These are phyloP conservation scores for Saturnispora hagleri DNA, from an alignment of 805 yeast genomes.

Conservation along the genomic window DNA sequence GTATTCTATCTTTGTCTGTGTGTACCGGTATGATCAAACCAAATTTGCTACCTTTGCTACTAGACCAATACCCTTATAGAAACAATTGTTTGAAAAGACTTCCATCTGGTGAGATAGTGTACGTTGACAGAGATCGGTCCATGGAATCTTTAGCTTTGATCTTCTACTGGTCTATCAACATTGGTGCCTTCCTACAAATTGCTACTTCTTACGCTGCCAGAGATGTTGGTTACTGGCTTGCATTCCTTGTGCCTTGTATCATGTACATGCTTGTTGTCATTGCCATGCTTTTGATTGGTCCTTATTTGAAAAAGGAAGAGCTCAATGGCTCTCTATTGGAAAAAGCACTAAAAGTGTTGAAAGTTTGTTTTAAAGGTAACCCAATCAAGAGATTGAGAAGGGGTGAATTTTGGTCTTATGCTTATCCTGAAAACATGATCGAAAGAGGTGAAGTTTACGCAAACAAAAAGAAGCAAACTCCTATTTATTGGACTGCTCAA, in stretches of 20 bases:
- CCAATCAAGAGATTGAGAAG: constrained; percentile 33
- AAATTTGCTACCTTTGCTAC: constrained; percentile 39
- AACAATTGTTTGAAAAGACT: constrained; percentile 50
- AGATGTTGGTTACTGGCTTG: constrained; percentile 46
- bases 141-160: constrained; percentile 33
- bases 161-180: constrained; percentile 47
- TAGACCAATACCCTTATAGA: constrained; percentile 57
- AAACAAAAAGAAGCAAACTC: constrained; percentile 21
- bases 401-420: constrained; percentile 42
- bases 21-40: constrained; percentile 52
- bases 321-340: constrained; percentile 41
- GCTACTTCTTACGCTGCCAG: constrained; percentile 45
- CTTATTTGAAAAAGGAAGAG: constrained; percentile 26
- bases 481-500: constrained; percentile 34
- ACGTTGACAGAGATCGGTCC: constrained; percentile 39
- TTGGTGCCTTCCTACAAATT: constrained; percentile 45
- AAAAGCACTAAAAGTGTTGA: constrained; percentile 33
- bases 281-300: constrained; percentile 32
- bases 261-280: constrained; percentile 45
- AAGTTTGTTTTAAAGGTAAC: constrained; percentile 35
- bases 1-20: constrained; percentile 31
- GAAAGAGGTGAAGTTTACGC: constrained; percentile 33
- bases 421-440: constrained; percentile 36
- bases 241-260: constrained; percentile 46
- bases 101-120: constrained; percentile 58